Evolutionary conservation across 495 filamentous ascomycete species (phyloP).

Genomic region (Daldinia concentrica): DNA sequence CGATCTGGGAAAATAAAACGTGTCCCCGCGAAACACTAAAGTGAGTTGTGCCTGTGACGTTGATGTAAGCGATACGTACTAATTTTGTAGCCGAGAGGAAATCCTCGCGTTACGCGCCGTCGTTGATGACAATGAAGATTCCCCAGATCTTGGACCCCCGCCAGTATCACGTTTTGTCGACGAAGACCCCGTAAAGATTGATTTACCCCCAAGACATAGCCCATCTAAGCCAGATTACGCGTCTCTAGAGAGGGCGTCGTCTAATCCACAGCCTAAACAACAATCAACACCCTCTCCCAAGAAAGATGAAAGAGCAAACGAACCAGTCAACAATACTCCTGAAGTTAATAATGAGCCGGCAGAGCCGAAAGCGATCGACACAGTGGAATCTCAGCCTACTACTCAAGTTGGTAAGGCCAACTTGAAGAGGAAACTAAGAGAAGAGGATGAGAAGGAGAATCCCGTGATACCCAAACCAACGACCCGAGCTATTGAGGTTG

Average conservation of each 20-base stretch:
- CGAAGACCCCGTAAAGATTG: constrained; percentile 68
- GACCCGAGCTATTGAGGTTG: neutral
- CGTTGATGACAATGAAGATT: constrained; percentile 61
- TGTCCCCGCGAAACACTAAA: constrained; percentile 78
- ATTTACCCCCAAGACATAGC: constrained; percentile 46
- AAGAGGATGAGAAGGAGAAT: constrained; percentile 52
- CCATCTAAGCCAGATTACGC: constrained; percentile 30
- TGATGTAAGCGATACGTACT: constrained; percentile 26
- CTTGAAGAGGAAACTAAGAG: constrained; percentile 46
- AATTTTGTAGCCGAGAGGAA: constrained; percentile 52
- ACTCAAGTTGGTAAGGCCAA: constrained; percentile 38
- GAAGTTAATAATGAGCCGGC: constrained; percentile 14
- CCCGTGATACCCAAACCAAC: constrained; percentile 15
- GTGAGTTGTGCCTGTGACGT: constrained; percentile 57
- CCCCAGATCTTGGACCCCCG: constrained; percentile 73
- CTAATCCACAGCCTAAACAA: constrained; percentile 24
- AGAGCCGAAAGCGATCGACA: constrained; percentile 42
- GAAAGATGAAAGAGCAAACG: constrained; percentile 27
- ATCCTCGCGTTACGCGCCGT: constrained; percentile 60
- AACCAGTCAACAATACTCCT: constrained; percentile 12
- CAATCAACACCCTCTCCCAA: constrained; percentile 28
- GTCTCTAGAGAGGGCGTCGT: constrained; percentile 32
- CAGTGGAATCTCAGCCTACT: constrained; percentile 10
- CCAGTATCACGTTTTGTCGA: constrained; percentile 70
- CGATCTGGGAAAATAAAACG: constrained; percentile 83